These are phyloP conservation scores for Suillus clintonianus DNA, from an alignment of 768 basidiomycete genomes.

Conservation along the genomic window DNA sequence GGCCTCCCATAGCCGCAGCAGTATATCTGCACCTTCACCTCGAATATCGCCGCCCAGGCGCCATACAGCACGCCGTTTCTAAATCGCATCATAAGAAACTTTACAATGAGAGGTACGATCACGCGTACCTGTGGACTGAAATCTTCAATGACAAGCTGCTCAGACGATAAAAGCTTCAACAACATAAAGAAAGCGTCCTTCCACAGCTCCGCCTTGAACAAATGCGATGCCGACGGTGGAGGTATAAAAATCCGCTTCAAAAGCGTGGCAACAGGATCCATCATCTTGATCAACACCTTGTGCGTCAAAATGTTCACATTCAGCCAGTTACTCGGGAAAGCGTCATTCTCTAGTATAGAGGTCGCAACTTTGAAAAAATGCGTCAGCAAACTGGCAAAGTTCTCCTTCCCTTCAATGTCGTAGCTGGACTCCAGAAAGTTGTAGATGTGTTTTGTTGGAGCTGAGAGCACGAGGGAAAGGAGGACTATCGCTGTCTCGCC, in stretches of 20 bases:
- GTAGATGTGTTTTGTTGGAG: conserved; percentile 73
- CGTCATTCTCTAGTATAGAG: conserved; percentile 83
- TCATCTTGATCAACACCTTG: conserved; percentile 84
- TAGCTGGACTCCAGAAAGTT: conserved; percentile 77
- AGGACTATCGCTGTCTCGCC: conserved; percentile 89
- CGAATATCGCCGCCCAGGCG: conserved; percentile 94
- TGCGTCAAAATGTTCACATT: conserved; percentile 89
- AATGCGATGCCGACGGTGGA: conserved; percentile 53
- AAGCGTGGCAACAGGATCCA: conserved; percentile 78
- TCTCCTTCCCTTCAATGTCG: conserved; percentile 88
- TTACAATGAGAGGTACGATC: conserved; percentile 1
- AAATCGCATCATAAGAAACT: conserved; percentile 7
- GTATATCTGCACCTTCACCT: conserved; percentile 83
- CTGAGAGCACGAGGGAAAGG: conserved; percentile 77
- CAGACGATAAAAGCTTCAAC: conserved; percentile 82
- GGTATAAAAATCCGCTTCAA: conserved; percentile 84
- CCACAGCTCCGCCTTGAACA: conserved; percentile 83
- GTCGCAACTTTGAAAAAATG: conserved; percentile 80
- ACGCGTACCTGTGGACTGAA: conserved; percentile 82
- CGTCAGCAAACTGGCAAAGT: conserved; percentile 67
- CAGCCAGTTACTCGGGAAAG: conserved; percentile 89
- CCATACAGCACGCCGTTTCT: conserved; percentile 97
- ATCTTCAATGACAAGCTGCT: conserved; percentile 92
- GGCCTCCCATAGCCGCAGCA: conserved; percentile 82
- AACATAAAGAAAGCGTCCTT: conserved; percentile 78